A percentile compares a stretch with the other conserved stretches of the same genome.
phyloP scores from a whole-genome alignment of 257 asterid species.

The Solanum tacnaense region DNA sequence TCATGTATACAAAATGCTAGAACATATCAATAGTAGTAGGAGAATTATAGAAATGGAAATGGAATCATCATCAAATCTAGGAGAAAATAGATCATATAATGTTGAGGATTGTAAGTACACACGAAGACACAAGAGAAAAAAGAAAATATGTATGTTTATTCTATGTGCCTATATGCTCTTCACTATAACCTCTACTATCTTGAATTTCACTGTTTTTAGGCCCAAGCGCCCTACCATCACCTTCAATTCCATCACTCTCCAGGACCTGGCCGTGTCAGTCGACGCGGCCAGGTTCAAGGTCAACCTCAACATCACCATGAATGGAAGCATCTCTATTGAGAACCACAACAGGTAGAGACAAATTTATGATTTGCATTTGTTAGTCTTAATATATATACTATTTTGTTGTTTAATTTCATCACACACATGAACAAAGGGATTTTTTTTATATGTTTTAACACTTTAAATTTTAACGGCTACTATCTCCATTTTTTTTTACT shows the following conservation, averaged over 20 bases:
- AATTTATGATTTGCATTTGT: neutral
- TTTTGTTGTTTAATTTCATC: neutral
- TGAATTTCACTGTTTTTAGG: neutral
- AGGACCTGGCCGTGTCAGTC: neutral
- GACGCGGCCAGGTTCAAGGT: neutral
- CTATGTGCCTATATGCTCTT: neutral
- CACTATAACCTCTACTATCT: neutral
- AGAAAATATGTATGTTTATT: neutral
- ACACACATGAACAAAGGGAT: neutral
- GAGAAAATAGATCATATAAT: neutral
- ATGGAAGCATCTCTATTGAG: neutral
- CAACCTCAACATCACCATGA: neutral
- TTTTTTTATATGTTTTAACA: neutral
- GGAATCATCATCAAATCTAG: neutral
- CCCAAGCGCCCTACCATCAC: neutral
- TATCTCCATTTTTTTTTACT: too few relatives aligned
- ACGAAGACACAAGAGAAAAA: neutral
- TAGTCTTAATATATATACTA: neutral
- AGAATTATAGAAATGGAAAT: neutral
- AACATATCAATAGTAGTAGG: neutral
- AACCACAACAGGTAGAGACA: neutral
- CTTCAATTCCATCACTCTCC: neutral
- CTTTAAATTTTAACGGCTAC: neutral
- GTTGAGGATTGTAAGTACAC: neutral
- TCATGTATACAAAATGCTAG: neutral